These are phyloP conservation scores for Colletotrichum eremochloae DNA, from an alignment of 2,329 filamentous ascomycete species.

Conservation along the genomic window DNA sequence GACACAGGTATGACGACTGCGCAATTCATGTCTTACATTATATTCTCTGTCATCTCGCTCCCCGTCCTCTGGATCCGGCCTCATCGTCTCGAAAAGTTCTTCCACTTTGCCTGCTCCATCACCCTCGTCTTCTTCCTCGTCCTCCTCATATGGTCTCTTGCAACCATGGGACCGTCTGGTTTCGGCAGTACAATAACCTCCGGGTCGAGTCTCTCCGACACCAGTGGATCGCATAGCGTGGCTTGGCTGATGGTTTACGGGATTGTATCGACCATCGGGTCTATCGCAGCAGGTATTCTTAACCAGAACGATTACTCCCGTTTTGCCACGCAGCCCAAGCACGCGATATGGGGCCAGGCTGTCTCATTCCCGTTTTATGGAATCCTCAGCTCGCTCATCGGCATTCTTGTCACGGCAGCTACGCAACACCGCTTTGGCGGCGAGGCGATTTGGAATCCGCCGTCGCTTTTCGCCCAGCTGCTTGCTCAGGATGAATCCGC, in stretches of 20 bases:
- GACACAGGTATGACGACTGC: conserved; percentile 60
- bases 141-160: conserved; percentile 59
- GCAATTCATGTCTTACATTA: conserved; percentile 58
- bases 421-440: conserved; percentile 54
- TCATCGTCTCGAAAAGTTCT: conserved; percentile 58
- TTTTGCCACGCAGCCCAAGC: conserved; percentile 49
- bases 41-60: conserved; percentile 59
- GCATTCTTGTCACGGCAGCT: conserved; percentile 57
- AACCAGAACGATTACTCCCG: conserved; percentile 57
- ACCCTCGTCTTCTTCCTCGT: conserved; percentile 58
- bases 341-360: conserved; percentile 53
- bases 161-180: conserved; percentile 57
- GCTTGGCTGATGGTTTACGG: conserved; percentile 55
- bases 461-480: conserved; percentile 51
- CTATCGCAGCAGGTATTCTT: conserved; percentile 55
- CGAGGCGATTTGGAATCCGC: conserved; percentile 55
- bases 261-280: conserved; percentile 54
- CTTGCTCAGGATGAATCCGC: conserved; percentile 49
- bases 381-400: conserved; percentile 53
- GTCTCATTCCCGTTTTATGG: conserved; percentile 54
- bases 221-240: conserved; percentile 49
- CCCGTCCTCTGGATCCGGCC: conserved; percentile 60
- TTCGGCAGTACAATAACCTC: conserved; percentile 52
- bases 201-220: conserved; percentile 44
- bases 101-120: conserved; percentile 55